These are phyloP conservation scores for Apiospora aurea DNA, from an alignment of 2,329 filamentous ascomycete genomes.

Conservation along the genomic window DNA sequence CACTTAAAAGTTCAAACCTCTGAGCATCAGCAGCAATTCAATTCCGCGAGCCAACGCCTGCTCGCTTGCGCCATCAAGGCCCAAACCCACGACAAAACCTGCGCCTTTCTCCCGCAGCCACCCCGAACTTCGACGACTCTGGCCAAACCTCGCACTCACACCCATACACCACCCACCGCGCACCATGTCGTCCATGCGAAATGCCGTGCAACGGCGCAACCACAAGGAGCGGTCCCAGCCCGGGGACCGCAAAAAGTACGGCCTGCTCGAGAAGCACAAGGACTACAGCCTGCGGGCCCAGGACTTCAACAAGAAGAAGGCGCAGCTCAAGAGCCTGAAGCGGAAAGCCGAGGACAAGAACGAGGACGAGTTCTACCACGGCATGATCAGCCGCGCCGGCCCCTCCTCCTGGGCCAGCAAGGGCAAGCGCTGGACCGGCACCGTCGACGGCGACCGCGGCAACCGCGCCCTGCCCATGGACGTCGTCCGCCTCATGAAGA, in stretches of 20 bases:
- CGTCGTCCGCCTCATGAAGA: constrained; percentile 69
- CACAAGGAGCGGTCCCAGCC: constrained; percentile 93
- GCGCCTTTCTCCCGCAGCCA: not conserved
- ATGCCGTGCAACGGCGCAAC: constrained; percentile 27
- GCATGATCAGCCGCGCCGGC: constrained; percentile 69
- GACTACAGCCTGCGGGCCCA: constrained; percentile 71
- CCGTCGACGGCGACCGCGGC: constrained; percentile 63
- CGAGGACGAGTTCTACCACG: constrained; percentile 77
- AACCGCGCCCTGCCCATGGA: constrained; percentile 63
- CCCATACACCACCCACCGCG: not conserved
- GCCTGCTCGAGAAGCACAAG: constrained; percentile 96
- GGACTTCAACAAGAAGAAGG: constrained; percentile 72
- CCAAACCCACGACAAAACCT: not conserved
- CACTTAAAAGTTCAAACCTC: constrained; percentile 22
- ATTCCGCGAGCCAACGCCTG: not conserved
- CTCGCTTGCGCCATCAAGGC: not conserved
- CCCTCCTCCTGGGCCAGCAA: constrained; percentile 57
- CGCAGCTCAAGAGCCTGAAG: constrained; percentile 63
- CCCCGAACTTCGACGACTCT: no score
- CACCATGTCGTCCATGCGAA: constrained; percentile 23
- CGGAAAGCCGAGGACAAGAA: constrained; percentile 71
- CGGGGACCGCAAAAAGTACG: constrained; percentile 81
- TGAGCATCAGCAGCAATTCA: constrained; percentile 21
- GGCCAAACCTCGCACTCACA: not conserved
- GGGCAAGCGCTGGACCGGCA: constrained; percentile 62